phyloP scores from a whole-genome alignment of 2,329 filamentous ascomycete species.

The Fusarium begoniae region DNA sequence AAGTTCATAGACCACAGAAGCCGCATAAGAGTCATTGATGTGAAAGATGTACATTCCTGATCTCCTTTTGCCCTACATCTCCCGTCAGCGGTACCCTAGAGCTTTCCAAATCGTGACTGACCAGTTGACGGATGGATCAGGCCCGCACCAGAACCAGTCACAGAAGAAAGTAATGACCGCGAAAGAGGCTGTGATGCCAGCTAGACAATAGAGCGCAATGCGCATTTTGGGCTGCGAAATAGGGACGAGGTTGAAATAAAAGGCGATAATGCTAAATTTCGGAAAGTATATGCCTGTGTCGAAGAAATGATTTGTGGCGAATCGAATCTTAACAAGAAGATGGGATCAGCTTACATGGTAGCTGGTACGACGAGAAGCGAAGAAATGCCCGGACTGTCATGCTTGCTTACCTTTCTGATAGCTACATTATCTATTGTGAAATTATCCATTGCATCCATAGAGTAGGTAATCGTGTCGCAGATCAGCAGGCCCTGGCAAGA shows the following conservation, averaged over 20 bases:
- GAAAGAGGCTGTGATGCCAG: background rate
- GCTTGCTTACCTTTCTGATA: no score
- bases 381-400: no score
- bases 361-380: no score
- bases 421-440: no score
- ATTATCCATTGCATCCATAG: no score
- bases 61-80: background rate
- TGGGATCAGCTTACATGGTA: background rate
- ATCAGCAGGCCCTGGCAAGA: no score
- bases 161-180: background rate
- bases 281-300: slow-evolving; percentile 15
- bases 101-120: background rate
- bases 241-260: background rate
- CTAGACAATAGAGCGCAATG: background rate
- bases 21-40: slow-evolving; percentile 4
- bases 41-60: background rate
- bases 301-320: slow-evolving; percentile 9
- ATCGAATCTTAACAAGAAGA: background rate
- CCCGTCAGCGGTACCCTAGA: fast-evolving
- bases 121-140: slow-evolving; percentile 5
- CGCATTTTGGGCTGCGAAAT: background rate
- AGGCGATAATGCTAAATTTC: slow-evolving; percentile 1
- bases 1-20: slow-evolving; percentile 14
- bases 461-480: no score
- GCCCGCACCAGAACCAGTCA: slow-evolving; percentile 1